These are phyloP conservation scores for Aureobasidium leucospermi DNA, from an alignment of 2,329 filamentous ascomycete genomes.

Conservation along the genomic window DNA sequence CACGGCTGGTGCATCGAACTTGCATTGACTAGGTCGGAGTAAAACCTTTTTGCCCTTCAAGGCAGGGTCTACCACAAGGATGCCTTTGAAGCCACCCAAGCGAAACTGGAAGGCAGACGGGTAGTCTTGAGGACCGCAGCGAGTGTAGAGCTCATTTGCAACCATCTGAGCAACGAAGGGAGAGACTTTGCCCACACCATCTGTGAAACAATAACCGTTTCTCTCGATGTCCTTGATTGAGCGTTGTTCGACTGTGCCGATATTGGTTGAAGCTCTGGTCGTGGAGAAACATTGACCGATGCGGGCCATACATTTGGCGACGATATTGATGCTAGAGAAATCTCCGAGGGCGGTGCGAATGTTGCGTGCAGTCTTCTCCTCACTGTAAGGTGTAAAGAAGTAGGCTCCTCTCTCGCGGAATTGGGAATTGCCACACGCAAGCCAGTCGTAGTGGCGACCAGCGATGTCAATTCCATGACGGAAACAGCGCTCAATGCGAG, in stretches of 20 bases:
- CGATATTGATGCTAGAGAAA: slow-evolving; percentile 69
- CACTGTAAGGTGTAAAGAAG: slow-evolving; percentile 64
- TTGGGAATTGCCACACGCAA: slow-evolving; percentile 93
- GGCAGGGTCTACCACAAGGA: slow-evolving; percentile 64
- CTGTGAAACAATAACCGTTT: slow-evolving; percentile 73
- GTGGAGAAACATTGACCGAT: slow-evolving; percentile 95
- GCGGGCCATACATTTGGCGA: slow-evolving; percentile 86
- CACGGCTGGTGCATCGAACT: slow-evolving; percentile 66
- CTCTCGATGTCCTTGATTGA: slow-evolving; percentile 51
- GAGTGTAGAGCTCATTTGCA: slow-evolving; percentile 59
- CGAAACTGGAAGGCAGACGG: slow-evolving; percentile 90
- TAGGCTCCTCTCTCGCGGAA: slow-evolving; percentile 87
- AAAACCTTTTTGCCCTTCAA: slow-evolving; percentile 57
- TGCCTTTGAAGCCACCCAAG: slow-evolving; percentile 85
- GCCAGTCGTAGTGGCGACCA: slow-evolving; percentile 74
- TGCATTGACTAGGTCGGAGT: slow-evolving; percentile 77
- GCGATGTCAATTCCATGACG: slow-evolving; percentile 75
- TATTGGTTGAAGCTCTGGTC: slow-evolving; percentile 59
- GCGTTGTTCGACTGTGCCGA: slow-evolving; percentile 38
- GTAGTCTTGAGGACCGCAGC: slow-evolving; percentile 40
- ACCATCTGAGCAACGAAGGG: slow-evolving; percentile 66
- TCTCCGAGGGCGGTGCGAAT: slow-evolving; percentile 84
- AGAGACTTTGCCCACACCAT: slow-evolving; percentile 93
- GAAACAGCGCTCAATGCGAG: slow-evolving; percentile 63
- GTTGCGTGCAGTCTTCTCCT: slow-evolving; percentile 51